Percentiles rank a stretch among this genome's conserved stretches.
These are phyloP conservation scores for Talaromyces funiculosus DNA, from an alignment of 2,329 filamentous ascomycete species.

Conservation along the genomic window DNA sequence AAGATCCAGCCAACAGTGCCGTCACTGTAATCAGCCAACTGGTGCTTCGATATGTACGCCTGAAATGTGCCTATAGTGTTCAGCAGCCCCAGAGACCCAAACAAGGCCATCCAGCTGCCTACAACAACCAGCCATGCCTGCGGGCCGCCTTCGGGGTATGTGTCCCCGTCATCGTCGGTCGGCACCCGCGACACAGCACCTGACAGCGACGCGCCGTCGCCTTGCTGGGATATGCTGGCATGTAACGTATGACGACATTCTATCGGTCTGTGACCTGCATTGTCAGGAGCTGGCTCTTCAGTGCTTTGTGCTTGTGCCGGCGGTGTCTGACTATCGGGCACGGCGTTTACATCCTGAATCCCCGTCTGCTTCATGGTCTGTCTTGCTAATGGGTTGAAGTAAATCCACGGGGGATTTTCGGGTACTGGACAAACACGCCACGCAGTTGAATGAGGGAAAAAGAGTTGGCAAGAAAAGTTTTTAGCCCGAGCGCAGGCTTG, in stretches of 20 bases:
- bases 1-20: constrained; percentile 83
- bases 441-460: background rate
- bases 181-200: background rate
- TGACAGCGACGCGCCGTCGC: constrained; percentile 5
- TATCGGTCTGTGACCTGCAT: background rate
- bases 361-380: background rate
- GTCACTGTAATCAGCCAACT: constrained; percentile 62
- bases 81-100: constrained; percentile 71
- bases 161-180: constrained; percentile 43
- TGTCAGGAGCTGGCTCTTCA: background rate
- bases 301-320: background rate
- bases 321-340: background rate
- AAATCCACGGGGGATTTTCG: background rate
- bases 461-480: background rate
- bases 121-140: constrained; percentile 79
- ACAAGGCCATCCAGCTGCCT: constrained; percentile 72
- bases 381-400: background rate
- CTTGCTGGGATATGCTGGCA: background rate
- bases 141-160: constrained; percentile 79
- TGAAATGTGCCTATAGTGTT: constrained; percentile 76
- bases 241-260: background rate
- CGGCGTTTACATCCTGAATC: background rate
- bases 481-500: background rate
- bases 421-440: background rate
- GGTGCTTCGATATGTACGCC: constrained; percentile 67